These are phyloP conservation scores for Venturia effusa DNA, from an alignment of 2,329 filamentous ascomycete species.

Conservation along the genomic window DNA sequence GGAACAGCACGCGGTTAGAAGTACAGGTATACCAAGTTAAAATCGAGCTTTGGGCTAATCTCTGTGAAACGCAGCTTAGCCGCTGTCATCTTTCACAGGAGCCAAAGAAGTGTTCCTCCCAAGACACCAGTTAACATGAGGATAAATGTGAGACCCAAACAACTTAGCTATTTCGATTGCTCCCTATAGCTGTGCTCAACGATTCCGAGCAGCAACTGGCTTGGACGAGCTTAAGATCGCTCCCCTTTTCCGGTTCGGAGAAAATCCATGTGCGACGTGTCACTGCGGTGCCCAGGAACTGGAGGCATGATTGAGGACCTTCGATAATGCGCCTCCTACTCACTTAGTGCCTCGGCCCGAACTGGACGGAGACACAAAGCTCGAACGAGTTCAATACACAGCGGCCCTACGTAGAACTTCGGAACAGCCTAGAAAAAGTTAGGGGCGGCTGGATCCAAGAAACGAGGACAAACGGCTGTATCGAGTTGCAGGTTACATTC, in stretches of 20 bases:
- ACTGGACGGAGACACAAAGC: not conserved
- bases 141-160: not conserved
- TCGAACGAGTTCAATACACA: not conserved
- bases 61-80: not conserved
- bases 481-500: not conserved
- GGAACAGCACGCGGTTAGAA: not conserved
- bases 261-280: not conserved
- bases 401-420: not conserved
- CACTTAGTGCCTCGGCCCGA: not conserved
- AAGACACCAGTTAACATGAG: not conserved
- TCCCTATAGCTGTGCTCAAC: not conserved
- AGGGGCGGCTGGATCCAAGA: not conserved
- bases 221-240: not conserved
- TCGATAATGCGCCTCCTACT: not conserved
- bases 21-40: not conserved
- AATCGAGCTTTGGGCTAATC: not conserved
- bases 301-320: not conserved
- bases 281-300: not conserved
- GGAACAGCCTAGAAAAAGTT: not conserved
- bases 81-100: not conserved
- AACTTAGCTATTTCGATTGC: not conserved
- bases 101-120: not conserved
- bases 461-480: not conserved
- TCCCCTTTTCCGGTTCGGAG: not conserved
- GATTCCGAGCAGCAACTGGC: not conserved